phyloP scores from a whole-genome alignment of 306 rosid species.

The Fragaria iinumae region DNA sequence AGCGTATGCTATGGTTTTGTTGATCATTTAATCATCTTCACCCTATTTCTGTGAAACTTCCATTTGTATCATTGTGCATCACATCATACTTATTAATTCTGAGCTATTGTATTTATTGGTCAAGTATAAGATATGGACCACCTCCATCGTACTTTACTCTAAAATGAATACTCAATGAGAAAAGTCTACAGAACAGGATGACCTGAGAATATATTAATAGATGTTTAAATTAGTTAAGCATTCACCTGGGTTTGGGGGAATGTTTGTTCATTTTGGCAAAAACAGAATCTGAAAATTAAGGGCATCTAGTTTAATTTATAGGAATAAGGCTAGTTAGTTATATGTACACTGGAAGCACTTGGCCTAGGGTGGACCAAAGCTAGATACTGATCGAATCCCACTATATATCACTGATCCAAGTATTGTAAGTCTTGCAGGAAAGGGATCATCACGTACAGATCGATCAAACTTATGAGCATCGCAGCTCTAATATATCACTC shows the following conservation, averaged over 20 bases:
- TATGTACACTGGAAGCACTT: not conserved
- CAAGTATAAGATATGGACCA: not conserved
- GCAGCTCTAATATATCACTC: too few species aligned
- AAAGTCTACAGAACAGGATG: not conserved
- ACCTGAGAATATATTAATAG: not conserved
- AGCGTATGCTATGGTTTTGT: not conserved
- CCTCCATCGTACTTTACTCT: not conserved
- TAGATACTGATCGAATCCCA: not conserved
- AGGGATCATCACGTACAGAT: too few species aligned
- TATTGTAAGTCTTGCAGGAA: too few species aligned
- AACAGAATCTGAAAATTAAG: not conserved
- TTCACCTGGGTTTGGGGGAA: slow-evolving; percentile 4
- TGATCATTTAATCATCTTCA: not conserved
- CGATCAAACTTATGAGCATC: too few species aligned
- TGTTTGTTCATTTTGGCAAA: slow-evolving; percentile 10
- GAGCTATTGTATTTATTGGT: not conserved
- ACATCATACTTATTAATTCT: not conserved
- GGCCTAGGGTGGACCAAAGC: not conserved
- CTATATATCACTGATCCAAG: not conserved
- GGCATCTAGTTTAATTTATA: not conserved
- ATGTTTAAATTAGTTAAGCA: not conserved
- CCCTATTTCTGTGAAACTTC: not conserved
- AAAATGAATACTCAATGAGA: not conserved
- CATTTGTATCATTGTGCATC: not conserved
- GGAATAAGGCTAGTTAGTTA: not conserved